Percentiles rank a stretch among this genome's conserved stretches.
Evolutionary conservation across 805 yeast species (phyloP).

Genomic region (Hanseniaspora singularis): DNA sequence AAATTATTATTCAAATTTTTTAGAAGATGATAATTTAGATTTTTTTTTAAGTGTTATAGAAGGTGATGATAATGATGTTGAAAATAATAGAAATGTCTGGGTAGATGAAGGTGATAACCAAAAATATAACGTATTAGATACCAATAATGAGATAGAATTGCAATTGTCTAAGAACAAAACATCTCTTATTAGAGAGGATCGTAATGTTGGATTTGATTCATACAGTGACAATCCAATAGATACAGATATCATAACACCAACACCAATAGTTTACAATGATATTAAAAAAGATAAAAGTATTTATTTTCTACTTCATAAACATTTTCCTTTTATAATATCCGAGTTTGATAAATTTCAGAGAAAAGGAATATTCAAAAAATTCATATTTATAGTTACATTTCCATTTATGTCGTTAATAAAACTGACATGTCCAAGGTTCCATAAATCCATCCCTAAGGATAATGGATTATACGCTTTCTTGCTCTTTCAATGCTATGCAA

Average conservation of each 20-base stretch:
- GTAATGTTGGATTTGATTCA: background rate
- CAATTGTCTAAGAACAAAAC: background rate
- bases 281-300: background rate
- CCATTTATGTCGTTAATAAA: constrained; percentile 30
- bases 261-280: background rate
- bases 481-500: constrained; percentile 25
- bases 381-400: constrained; percentile 26
- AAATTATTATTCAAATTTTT: constrained; percentile 1
- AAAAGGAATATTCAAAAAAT: constrained; percentile 23
- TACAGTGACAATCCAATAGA: constrained; percentile 14
- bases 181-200: background rate
- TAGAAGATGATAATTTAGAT: constrained; percentile 2
- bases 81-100: background rate
- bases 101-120: background rate
- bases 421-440: constrained; percentile 29
- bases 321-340: constrained; percentile 21
- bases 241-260: background rate
- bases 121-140: background rate
- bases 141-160: background rate
- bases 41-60: constrained; percentile 13
- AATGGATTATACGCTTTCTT: constrained; percentile 21
- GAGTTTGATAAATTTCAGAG: constrained; percentile 25
- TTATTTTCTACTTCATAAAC: constrained; percentile 14
- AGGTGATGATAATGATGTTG: background rate
- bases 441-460: constrained; percentile 20